Evolutionary conservation across 1,284 basidiomycete species (phyloP), one percentile per base, ranked within the genome.

Genomic region (Moesziomyces antarcticus): DNA sequence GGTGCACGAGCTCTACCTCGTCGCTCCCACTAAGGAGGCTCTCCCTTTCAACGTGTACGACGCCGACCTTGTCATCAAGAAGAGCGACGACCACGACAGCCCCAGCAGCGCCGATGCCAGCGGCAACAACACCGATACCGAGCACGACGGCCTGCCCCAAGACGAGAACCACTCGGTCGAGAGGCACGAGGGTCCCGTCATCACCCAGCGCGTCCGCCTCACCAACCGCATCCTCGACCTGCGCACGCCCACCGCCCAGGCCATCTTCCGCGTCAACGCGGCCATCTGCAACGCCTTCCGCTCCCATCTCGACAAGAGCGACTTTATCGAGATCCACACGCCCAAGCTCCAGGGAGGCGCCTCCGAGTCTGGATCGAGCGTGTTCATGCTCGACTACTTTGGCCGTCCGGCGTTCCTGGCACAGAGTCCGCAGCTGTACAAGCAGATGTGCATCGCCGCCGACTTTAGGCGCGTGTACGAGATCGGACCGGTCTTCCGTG

Each of bases 321-420:
- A 69, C 35, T 82, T 82, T 25, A 45, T 79, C 41, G 81, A 82
- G 64, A 80, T 82, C 27, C 81, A 82, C 50, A 79, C 81, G 7
- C 81, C 81, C 54, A 82, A 82, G 70, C 60, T 82, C 24, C 79
- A 81, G 45, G 81, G 73, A 10, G 81, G 79, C 20, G 78, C 79
- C 18, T 80, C 79, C 41, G 81, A 82, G 53, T 76, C 72, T 9
- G 81, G 81, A 24, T 73, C 79, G 35, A 74, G 69, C 50, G 81
- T 82, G 40, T 82, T 82, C 56, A 70, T 70, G 60, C 72, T 82
- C 49, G 78, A 74, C 56, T 82, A 82, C 76, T 82, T 82, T 76
- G 81, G 78, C 4, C 71, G 81, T 35, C 64, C 73, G 18, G 81
- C 81, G 10, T 82, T 77, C 49, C 58, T 82, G 43, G 81, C 81